Evolutionary conservation across 805 yeast genomes (phyloP).

Genomic region (Starmerella scarabaei): DNA sequence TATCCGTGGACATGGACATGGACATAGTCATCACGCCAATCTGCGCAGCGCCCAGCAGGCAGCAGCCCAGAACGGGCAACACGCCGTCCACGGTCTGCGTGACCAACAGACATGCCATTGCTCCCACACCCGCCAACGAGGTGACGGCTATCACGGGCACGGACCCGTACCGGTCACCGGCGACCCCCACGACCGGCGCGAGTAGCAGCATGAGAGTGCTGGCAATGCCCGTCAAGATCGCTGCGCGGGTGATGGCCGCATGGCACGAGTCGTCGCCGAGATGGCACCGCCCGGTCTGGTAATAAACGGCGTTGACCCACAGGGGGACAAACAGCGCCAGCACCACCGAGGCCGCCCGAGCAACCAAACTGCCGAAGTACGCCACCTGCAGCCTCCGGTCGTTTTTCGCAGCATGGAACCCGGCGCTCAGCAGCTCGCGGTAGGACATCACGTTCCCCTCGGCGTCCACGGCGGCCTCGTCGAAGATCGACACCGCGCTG

Average conservation of each 20-base stretch:
- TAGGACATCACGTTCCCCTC: slow-evolving; percentile 25
- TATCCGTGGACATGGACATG: slow-evolving; percentile 45
- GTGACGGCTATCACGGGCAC: slow-evolving; percentile 27
- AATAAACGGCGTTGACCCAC: slow-evolving; percentile 45
- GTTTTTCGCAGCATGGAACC: slow-evolving; percentile 35
- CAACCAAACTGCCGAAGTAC: slow-evolving; percentile 47
- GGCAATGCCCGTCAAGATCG: slow-evolving; percentile 56
- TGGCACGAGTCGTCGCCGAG: slow-evolving; percentile 32
- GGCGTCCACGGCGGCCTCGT: slow-evolving; percentile 24
- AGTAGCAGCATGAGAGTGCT: slow-evolving; percentile 43
- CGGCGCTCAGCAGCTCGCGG: slow-evolving; percentile 33
- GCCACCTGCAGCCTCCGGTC: slow-evolving; percentile 42
- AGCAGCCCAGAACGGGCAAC: slow-evolving; percentile 29
- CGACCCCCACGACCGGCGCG: slow-evolving; percentile 52
- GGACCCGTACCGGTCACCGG: slow-evolving; percentile 38
- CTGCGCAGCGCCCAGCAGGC: slow-evolving; percentile 46
- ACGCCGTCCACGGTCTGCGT: slow-evolving; percentile 29
- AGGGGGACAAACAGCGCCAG: slow-evolving; percentile 51
- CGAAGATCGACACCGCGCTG: slow-evolving; percentile 20
- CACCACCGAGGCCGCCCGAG: slow-evolving; percentile 49
- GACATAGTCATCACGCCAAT: slow-evolving; percentile 51
- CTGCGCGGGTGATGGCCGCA: slow-evolving; percentile 52
- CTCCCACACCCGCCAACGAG: slow-evolving; percentile 16
- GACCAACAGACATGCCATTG: slow-evolving; percentile 18
- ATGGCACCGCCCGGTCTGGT: slow-evolving; percentile 38